phyloP scores from a whole-genome alignment of 257 asterid species.

The Fraxinus cuspidata region DNA sequence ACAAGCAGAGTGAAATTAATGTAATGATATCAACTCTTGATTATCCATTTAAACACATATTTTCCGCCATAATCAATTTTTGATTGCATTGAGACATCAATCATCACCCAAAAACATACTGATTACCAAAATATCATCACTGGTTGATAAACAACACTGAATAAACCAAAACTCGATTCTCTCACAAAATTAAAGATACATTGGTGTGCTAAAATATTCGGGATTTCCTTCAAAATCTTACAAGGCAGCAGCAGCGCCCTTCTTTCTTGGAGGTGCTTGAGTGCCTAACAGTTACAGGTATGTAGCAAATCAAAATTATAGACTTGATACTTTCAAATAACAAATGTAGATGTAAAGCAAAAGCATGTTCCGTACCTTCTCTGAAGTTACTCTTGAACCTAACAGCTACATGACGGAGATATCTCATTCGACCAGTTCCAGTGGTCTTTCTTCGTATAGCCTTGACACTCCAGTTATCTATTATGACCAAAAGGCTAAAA shows the following conservation, averaged over 20 bases:
- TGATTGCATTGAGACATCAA: no score
- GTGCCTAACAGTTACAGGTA: conserved; percentile 28
- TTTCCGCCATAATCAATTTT: no score
- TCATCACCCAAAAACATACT: no score
- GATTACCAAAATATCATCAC: no score
- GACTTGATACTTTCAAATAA: not conserved
- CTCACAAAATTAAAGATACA: no score
- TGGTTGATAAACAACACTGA: no score
- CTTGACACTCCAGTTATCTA: conserved; percentile 49
- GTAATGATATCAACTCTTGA: no score
- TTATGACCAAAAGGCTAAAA: not conserved
- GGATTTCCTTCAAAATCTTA: not conserved
- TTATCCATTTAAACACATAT: no score
- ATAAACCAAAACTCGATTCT: no score
- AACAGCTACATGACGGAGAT: conserved; percentile 33
- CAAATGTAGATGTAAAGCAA: not conserved
- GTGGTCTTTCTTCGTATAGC: conserved; percentile 48
- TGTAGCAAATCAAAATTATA: not conserved
- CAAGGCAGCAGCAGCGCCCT: conserved; percentile 30
- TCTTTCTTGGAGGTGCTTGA: conserved; percentile 42
- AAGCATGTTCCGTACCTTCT: conserved; percentile 27
- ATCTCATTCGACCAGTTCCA: conserved; percentile 49
- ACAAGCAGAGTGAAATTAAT: no score
- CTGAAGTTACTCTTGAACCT: conserved; percentile 45
- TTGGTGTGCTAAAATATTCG: no score